Conservation (phyloP, 202 grass and related monocot species). For the Setaria italica region DNA sequence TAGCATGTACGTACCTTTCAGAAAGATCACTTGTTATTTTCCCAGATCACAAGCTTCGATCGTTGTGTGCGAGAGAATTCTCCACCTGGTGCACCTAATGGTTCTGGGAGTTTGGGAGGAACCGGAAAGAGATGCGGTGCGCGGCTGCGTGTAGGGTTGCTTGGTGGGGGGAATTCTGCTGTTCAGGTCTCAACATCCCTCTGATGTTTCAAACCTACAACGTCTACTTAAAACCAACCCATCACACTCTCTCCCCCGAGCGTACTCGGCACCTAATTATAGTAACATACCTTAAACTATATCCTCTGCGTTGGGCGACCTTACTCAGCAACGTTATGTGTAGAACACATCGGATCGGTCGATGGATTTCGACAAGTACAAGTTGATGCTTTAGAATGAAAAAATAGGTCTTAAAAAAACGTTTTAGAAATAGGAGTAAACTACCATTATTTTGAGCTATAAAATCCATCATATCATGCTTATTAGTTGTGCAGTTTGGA, state of each 20-base stretch:
- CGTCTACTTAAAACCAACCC: conserved; percentile 98
- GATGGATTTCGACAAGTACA: neutral
- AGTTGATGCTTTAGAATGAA: neutral
- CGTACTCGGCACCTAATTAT: conserved; percentile 56
- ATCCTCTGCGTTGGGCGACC: conserved; percentile 17
- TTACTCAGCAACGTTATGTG: neutral
- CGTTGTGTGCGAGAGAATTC: conserved; percentile 49
- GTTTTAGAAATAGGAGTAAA: neutral
- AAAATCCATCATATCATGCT: neutral
- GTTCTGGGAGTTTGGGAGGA: conserved; percentile 43
- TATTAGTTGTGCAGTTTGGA: neutral
- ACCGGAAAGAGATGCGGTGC: conserved; percentile 16
- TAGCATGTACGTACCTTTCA: conserved; percentile 47
- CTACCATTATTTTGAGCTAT: neutral
- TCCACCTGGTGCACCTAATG: conserved; percentile 57
- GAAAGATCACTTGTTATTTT: conserved; percentile 53
- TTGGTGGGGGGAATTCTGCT: conserved; percentile 83
- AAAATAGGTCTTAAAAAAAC: too few species aligned
- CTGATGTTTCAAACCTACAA: conserved; percentile 95
- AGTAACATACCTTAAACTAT: conserved; percentile 51
- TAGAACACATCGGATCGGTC: neutral
- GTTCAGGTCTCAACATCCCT: conserved; percentile 91
- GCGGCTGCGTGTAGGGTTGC: conserved; percentile 53
- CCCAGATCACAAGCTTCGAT: conserved; percentile 17
- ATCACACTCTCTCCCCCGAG: conserved; percentile 46